A percentile compares a stretch with the other conserved stretches of the same genome.
phyloP scores from a whole-genome alignment of 495 filamentous ascomycete genomes.

The Oleoguttula mirabilis region DNA sequence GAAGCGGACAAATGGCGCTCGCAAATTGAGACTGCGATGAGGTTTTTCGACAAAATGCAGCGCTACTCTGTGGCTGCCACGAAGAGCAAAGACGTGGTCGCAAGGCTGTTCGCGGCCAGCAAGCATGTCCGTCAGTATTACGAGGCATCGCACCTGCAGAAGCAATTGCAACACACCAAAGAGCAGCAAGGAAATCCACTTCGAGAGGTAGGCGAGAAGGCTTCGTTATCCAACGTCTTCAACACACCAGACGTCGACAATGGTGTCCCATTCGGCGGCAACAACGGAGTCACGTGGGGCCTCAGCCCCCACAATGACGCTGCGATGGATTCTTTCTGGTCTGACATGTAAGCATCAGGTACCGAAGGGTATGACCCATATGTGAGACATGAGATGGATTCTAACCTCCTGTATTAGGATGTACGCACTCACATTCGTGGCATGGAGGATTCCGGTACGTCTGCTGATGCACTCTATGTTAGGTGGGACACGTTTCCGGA shows the following conservation, averaged over 20 bases:
- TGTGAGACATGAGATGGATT: too few relatives aligned
- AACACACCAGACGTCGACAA: too few relatives aligned
- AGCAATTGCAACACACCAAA: slow-evolving; percentile 9
- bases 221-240: not conserved
- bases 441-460: too few relatives aligned
- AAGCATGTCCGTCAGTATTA: slow-evolving; percentile 16
- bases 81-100: slow-evolving; percentile 54
- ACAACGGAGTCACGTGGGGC: slow-evolving; percentile 2
- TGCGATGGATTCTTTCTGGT: slow-evolving; percentile 24
- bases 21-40: slow-evolving; percentile 57
- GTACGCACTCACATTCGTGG: too few relatives aligned
- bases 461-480: too few relatives aligned
- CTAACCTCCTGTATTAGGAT: too few relatives aligned
- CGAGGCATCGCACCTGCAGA: slow-evolving; percentile 1
- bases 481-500: too few relatives aligned
- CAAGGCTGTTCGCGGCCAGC: slow-evolving; percentile 54
- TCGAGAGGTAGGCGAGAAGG: not conserved
- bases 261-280: not conserved
- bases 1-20: slow-evolving; percentile 25
- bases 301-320: slow-evolving; percentile 9
- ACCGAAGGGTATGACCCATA: too few relatives aligned
- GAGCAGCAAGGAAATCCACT: slow-evolving; percentile 1
- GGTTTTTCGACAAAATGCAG: slow-evolving; percentile 55
- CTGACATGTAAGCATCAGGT: too few relatives aligned
- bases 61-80: slow-evolving; percentile 60